Evolutionary conservation across 768 basidiomycete genomes (phyloP).

Genomic region (Fibroporia radiculosa): DNA sequence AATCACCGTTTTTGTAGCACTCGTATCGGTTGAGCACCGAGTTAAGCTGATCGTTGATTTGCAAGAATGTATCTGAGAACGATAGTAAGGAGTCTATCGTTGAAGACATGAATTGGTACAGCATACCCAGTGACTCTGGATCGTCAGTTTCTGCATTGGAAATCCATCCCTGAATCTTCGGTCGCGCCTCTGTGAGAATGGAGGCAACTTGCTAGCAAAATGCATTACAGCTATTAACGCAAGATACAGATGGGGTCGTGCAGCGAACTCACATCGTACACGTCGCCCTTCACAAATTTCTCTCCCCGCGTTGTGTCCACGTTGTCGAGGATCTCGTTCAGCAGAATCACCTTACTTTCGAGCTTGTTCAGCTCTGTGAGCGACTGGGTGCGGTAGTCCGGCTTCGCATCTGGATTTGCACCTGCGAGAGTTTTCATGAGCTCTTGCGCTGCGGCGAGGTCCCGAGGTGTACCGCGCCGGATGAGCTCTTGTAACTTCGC

Average conservation of each 20-base stretch:
- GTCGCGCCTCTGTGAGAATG: conserved; percentile 73
- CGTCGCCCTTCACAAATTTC: conserved; percentile 81
- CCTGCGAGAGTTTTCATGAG: conserved; percentile 95
- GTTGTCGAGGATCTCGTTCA: conserved; percentile 97
- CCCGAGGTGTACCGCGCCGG: conserved; percentile 89
- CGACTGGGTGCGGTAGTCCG: conserved; percentile 88
- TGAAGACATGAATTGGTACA: background rate
- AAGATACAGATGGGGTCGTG: background rate
- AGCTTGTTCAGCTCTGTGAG: conserved; percentile 88
- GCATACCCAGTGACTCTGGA: conserved; percentile 76
- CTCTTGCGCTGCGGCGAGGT: conserved; percentile 92
- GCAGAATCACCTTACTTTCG: conserved; percentile 89
- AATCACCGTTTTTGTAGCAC: conserved; percentile 90
- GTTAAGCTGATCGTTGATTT: conserved; percentile 98
- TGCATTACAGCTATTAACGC: too few relatives aligned
- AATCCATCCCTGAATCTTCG: conserved; percentile 97
- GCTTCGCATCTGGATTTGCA: conserved; percentile 90
- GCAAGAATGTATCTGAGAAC: conserved; percentile 73
- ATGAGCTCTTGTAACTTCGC: conserved; percentile 99
- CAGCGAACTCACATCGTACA: conserved; percentile 65
- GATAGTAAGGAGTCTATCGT: background rate
- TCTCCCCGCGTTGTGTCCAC: conserved; percentile 67
- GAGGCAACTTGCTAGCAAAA: conserved; percentile 74
- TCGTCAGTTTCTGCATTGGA: conserved; percentile 87
- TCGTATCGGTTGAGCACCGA: conserved; percentile 85